Evolutionary conservation across 805 yeast species (phyloP).

Genomic region (Candida adriatica): DNA sequence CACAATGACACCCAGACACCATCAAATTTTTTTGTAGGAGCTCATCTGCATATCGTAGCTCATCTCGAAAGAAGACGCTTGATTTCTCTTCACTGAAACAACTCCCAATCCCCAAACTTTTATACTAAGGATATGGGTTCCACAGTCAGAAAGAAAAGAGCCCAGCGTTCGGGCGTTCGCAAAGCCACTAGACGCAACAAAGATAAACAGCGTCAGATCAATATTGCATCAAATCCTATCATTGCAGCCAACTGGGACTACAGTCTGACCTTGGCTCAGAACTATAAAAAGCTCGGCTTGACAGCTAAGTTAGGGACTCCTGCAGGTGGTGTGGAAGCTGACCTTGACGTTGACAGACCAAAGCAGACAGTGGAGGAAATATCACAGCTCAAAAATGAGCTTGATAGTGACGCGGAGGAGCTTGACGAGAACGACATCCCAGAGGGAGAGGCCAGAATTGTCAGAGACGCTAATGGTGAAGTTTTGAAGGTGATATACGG

Average conservation of each 20-base stretch:
- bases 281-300: slow-evolving; percentile 78
- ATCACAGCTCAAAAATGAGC: slow-evolving; percentile 9
- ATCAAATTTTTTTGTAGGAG: too few relatives aligned
- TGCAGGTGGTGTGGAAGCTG: slow-evolving; percentile 78
- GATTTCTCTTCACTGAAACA: too few relatives aligned
- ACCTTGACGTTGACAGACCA: slow-evolving; percentile 31
- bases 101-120: too few relatives aligned
- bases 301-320: slow-evolving; percentile 54
- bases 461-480: slow-evolving; percentile 63
- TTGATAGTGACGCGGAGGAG: slow-evolving; percentile 21
- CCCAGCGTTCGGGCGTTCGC: slow-evolving; percentile 61
- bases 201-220: slow-evolving; percentile 61
- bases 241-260: slow-evolving; percentile 91
- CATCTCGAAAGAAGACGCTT: too few relatives aligned
- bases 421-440: slow-evolving; percentile 50
- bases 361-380: slow-evolving; percentile 25
- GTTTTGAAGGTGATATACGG: slow-evolving; percentile 68
- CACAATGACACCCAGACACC: too few relatives aligned
- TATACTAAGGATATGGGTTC: too few relatives aligned
- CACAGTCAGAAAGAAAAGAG: slow-evolving; percentile 81
- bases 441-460: slow-evolving; percentile 71
- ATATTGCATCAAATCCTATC: slow-evolving; percentile 66
- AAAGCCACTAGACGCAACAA: slow-evolving; percentile 67
- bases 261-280: slow-evolving; percentile 72
- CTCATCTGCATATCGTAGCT: too few relatives aligned